A percentile compares a stretch with the other conserved stretches of the same genome.
These are phyloP conservation scores for Dentipellis sp. DNA, from an alignment of 768 basidiomycete species.

Conservation along the genomic window DNA sequence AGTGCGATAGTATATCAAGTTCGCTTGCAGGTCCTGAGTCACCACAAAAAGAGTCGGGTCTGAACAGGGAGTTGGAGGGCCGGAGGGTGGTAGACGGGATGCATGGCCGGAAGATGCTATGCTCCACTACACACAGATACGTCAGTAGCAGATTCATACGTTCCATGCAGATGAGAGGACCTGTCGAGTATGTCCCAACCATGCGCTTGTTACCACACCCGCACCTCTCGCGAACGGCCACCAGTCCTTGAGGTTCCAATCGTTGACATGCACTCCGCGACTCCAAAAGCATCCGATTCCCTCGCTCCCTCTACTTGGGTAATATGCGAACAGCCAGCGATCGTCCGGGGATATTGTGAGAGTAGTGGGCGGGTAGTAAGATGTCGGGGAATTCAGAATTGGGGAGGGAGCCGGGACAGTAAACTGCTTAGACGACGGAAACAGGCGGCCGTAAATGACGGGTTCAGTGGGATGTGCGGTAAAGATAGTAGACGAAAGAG, in stretches of 20 bases:
- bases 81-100: constrained; percentile 12
- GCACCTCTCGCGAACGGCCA: constrained; percentile 43
- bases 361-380: constrained; percentile 53
- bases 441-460: constrained; percentile 49
- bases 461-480: constrained; percentile 58
- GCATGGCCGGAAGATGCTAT: constrained; percentile 1
- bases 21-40: constrained; percentile 10
- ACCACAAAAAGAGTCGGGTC: constrained; percentile 8
- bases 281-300: constrained; percentile 63
- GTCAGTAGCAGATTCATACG: background rate
- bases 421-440: constrained; percentile 64
- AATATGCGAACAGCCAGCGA: constrained; percentile 67
- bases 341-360: constrained; percentile 52
- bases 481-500: constrained; percentile 58
- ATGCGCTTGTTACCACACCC: constrained; percentile 53
- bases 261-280: constrained; percentile 47
- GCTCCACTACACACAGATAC: constrained; percentile 7
- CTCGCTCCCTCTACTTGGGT: constrained; percentile 46
- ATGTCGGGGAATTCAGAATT: constrained; percentile 33
- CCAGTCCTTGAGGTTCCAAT: constrained; percentile 49
- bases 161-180: constrained; percentile 22
- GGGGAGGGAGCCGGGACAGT: constrained; percentile 42
- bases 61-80: constrained; percentile 7
- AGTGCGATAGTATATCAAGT: constrained; percentile 1
- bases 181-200: constrained; percentile 54